These are phyloP conservation scores for Pistacia integerrima DNA, from an alignment of 345 rosid genomes.

Conservation along the genomic window DNA sequence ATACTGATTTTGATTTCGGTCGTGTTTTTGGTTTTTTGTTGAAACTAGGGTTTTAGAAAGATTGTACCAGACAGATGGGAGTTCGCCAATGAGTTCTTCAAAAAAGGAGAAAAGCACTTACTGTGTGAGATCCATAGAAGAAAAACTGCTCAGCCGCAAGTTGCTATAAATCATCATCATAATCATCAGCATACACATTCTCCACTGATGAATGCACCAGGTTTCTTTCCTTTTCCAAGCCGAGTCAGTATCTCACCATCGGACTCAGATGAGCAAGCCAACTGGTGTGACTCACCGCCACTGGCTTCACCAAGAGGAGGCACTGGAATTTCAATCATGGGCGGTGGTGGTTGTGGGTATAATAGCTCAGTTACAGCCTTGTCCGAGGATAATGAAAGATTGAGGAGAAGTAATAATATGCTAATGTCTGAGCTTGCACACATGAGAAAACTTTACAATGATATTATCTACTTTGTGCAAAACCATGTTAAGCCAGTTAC, in stretches of 20 bases:
- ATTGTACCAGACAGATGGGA: constrained; percentile 99
- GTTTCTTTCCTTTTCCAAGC: constrained; percentile 58
- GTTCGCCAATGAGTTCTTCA: constrained; percentile 91
- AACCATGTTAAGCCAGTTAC: constrained; percentile 86
- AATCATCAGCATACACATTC: constrained; percentile 52
- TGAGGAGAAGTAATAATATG: constrained; percentile 72
- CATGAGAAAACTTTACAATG: constrained; percentile 90
- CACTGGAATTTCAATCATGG: constrained; percentile 18
- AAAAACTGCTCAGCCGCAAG: constrained; percentile 74
- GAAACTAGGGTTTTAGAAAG: constrained; percentile 87
- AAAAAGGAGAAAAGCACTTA: constrained; percentile 87
- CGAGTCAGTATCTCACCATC: constrained; percentile 58
- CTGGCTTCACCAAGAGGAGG: constrained; percentile 42
- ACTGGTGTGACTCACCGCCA: constrained; percentile 72
- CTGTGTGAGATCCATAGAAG: constrained; percentile 94
- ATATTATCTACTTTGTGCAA: constrained; percentile 88
- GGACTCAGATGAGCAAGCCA: constrained; percentile 56
- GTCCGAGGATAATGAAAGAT: constrained; percentile 81
- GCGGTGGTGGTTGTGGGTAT: constrained; percentile 21
- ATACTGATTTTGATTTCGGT: constrained; percentile 20
- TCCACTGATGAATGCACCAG: constrained; percentile 39
- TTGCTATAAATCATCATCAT: constrained; percentile 48
- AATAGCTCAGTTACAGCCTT: constrained; percentile 57
- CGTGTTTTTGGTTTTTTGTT: constrained; percentile 8
- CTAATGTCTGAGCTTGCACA: constrained; percentile 85